Base-by-base conservation (phyloP, 2,329 filamentous ascomycete species). In the Beauveria sp. region DNA sequence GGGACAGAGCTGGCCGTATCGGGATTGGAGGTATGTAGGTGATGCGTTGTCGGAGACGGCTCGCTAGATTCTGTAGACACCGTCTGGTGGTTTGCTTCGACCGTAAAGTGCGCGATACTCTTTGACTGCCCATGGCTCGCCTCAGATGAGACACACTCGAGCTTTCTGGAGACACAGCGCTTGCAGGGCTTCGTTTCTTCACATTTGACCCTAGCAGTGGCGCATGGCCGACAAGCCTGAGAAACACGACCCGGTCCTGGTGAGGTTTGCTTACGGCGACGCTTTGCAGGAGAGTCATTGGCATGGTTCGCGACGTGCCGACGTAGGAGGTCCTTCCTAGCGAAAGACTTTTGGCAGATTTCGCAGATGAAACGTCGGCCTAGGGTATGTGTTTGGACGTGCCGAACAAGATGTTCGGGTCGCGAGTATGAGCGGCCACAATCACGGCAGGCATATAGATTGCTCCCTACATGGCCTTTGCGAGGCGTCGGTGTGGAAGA, bases 171-270 rank as follows among this genome's bases (percentile, higher is more conserved):
- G 56, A 77, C 72, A 65, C 81, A 83, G 34, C 81, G 76, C 20
- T 76, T 76, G 67, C 81, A 84, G 38, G 81, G 81, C 69, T 84
- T 83, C 24, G 73, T 68, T 62, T 84, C 81, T 64, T 83, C 80
- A 64, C 81, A 84, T 65, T 83, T 83, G 50, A 84, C 79, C 22
- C 81, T 74, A 12, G 81, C 80, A 20, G 75, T 69, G 3, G 81
- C 80, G 64, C 81, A 84, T 10, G 78, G 72, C 26, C 76, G 76
- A 65, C 81, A 84, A 16, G 81, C 81, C 65, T 83, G 80, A 10
- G 77, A 79, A 12, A 84, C 81, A 14, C 81, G 79, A 22, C 78
- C 77, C 2, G 77, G 73, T 18, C 74, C 77, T 3, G 78, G 77
- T 1, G 77, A 77, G 1, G 77, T 69, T 49, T 75, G 75, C 56